Conservation (phyloP, 1,284 basidiomycete species). For the Ganoderma leucocontextum region DNA sequence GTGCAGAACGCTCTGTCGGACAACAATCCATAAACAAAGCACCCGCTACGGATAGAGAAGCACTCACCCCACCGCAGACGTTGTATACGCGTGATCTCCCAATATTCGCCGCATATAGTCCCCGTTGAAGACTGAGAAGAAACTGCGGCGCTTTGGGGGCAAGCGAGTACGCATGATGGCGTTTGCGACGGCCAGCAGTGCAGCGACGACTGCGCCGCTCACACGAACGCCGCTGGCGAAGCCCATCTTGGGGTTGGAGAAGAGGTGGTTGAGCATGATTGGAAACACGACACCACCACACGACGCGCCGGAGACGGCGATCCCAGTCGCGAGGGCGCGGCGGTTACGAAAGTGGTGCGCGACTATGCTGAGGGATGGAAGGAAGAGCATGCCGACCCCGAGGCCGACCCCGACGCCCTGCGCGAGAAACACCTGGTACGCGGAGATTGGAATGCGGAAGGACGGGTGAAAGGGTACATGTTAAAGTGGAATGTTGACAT, state of each 20-base stretch:
- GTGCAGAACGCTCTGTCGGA: constrained; percentile 50
- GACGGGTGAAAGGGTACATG: not conserved
- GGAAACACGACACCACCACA: constrained; percentile 60
- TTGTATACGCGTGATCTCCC: constrained; percentile 52
- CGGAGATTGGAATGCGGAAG: not conserved
- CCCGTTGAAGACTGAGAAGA: constrained; percentile 15
- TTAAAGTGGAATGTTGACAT: not conserved
- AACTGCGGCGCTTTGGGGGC: constrained; percentile 38
- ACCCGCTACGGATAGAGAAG: not conserved
- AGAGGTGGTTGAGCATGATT: constrained; percentile 59
- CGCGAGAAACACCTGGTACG: constrained; percentile 54
- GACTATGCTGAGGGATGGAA: constrained; percentile 58
- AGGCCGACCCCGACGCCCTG: constrained; percentile 62
- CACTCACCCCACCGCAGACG: constrained; percentile 52
- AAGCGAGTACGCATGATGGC: constrained; percentile 59
- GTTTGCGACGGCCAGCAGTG: constrained; percentile 61
- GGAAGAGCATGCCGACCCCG: constrained; percentile 57
- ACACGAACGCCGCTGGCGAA: constrained; percentile 69
- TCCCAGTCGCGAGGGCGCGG: constrained; percentile 58
- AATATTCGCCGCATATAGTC: constrained; percentile 41
- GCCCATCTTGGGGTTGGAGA: constrained; percentile 72
- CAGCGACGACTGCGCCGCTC: constrained; percentile 72
- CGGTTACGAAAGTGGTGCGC: constrained; percentile 56
- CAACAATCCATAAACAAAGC: not conserved
- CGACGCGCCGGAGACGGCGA: constrained; percentile 58